Evolutionary conservation across 2,329 filamentous ascomycete genomes (phyloP), one percentile per base, ranked within the genome.

Genomic region (Ophiostoma quercus): DNA sequence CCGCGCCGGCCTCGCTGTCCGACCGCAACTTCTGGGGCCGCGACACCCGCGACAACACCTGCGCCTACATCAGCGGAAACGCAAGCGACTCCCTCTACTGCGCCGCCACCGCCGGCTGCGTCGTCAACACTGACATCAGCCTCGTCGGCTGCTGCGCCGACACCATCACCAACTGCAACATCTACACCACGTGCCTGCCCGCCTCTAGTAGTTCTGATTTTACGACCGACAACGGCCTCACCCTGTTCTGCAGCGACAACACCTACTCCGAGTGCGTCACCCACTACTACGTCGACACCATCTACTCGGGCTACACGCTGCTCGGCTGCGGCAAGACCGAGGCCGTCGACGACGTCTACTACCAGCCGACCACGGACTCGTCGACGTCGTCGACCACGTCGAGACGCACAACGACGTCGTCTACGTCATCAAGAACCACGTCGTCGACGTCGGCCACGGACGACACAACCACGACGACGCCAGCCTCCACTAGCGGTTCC

Each of bases 101-200:
- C 71, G 72, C 71, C 7, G 47, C 67, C 3, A 73, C 72, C 7
- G 70, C 74, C 7, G 70, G 65, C 19, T 79, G 78, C 67, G 75
- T 76, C 14, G 75, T 73, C 73, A 77, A 79, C 75, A 73, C 72
- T 43, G n/a, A 70, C 34, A 68, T 72, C 54, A 75, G 69, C 1
- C 70, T 74, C 3, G 73, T 77, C 9, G 78, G 78, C 43, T 80
- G 79, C 74, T 80, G 79, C 47, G 73, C 75, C 54, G 74, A 76
- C 39, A 67, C 68, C 11, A 43, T 22, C 3, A 29, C 39, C 37
- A 47, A 12, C 34, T 66, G 65, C 65, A 66, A 19, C 37, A 43
- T 66, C 9, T 70, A 74, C 9, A 71, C 71, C 0, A 68, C 34
- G 22, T 76, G 77, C 71, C 68, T 70, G 12, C 75, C 77, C 41